Evolutionary conservation across 2,329 filamentous ascomycete genomes (phyloP), one percentile per base, ranked within the genome.

Genomic region (Dissoconium aciculare): DNA sequence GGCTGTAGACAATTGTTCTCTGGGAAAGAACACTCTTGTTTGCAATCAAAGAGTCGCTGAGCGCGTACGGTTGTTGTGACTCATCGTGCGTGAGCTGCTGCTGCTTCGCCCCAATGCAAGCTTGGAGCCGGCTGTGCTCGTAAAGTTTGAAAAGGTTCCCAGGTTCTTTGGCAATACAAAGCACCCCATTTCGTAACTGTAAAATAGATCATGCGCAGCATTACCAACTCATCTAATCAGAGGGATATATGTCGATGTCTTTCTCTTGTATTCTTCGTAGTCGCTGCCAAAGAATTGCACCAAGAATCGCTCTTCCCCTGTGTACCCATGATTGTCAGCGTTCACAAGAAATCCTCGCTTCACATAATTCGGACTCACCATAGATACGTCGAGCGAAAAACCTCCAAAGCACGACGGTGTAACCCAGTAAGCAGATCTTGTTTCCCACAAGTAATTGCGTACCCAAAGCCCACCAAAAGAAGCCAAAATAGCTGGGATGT

Each of bases 381-480:
- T 55, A 56, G 41, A 95, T 85, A 37, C 89, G 64, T 9, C 53
- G 59, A 11, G 63, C 66, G 52, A 98, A 98, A 55, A 98, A 98
- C 37, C 61, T 66, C 82, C 82, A 94, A 43, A 98, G 55, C 11
- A 91, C 78, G 5, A 67, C 53, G 0, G 71, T 58, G 60, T 92
- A 95, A 2, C 58, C 78, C 5, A 75, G 43, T 34, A 91, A 72
- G 52, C 83, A 92, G 2, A 92, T 42, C 5, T 69, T 58, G 56
- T 98, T 98, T 11, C 87, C 87, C 40, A 94, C 64, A 32, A 92
- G 72, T 26, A 95, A 51, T 63, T 98, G 89, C 9, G 85, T 93
- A 4, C 89, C 89, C n/a, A 95, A 50, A 0, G 81, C 83, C 87
- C 87, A 98, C 74, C 84, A 95, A 57, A 93, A 98, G 62, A 94